Conservation (phyloP, 768 basidiomycete species). For the Galerina sulciceps region DNA sequence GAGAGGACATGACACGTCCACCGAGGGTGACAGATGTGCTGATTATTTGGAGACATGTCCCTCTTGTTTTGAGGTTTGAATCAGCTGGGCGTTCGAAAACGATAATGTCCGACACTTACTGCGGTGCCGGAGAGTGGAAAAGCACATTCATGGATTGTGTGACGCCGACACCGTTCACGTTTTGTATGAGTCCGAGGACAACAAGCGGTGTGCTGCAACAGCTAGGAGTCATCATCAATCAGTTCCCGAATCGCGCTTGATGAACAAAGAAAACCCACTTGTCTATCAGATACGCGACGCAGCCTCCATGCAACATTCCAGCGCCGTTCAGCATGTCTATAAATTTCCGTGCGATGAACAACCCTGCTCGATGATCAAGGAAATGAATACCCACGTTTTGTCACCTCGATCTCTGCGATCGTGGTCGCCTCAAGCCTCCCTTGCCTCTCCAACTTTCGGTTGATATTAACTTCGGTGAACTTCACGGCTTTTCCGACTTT, state of each 20-base stretch:
- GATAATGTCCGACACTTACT: slow-evolving; percentile 42
- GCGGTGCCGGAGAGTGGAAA: slow-evolving; percentile 70
- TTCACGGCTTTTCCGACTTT: slow-evolving; percentile 61
- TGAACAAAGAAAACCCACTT: slow-evolving; percentile 48
- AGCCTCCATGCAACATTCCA: slow-evolving; percentile 78
- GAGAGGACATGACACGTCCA: slow-evolving; percentile 69
- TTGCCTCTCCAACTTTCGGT: slow-evolving; percentile 47
- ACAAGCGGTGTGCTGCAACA: slow-evolving; percentile 73
- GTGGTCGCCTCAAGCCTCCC: slow-evolving; percentile 64
- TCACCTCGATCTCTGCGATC: slow-evolving; percentile 63
- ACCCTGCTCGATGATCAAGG: background rate
- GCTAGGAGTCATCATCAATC: slow-evolving; percentile 30
- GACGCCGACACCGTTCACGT: slow-evolving; percentile 73
- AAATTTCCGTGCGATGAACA: slow-evolving; percentile 6
- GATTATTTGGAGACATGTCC: slow-evolving; percentile 59
- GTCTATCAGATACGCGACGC: slow-evolving; percentile 74
- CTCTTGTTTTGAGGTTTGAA: slow-evolving; percentile 47
- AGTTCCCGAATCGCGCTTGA: background rate
- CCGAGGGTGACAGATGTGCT: slow-evolving; percentile 71
- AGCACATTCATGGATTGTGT: slow-evolving; percentile 72
- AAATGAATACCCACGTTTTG: slow-evolving; percentile 52
- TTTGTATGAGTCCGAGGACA: slow-evolving; percentile 62
- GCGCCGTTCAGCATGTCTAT: slow-evolving; percentile 78
- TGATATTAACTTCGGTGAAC: slow-evolving; percentile 62
- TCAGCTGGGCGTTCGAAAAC: slow-evolving; percentile 7